A percentile compares a stretch with the other conserved stretches of the same genome.
Conservation (phyloP, 805 yeast species). For the Ogataea nitratoaversa region DNA sequence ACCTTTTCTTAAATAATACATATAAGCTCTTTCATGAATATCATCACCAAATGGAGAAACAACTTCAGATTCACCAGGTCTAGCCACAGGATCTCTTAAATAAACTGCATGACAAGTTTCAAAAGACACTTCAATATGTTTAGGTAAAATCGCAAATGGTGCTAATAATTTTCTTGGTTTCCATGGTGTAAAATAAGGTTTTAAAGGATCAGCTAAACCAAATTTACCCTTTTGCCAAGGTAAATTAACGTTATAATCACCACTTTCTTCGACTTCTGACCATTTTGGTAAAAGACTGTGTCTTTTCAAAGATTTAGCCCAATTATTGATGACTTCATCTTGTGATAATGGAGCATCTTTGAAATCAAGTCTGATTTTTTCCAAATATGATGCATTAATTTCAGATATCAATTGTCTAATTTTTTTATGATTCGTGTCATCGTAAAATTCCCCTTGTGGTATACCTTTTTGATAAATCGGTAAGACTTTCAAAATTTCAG, state of each 20-base stretch:
- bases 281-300: conserved; percentile 38
- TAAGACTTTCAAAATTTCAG: conserved; percentile 44
- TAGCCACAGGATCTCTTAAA: conserved; percentile 92
- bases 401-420: conserved; percentile 31
- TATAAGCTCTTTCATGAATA: conserved; percentile 88
- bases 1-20: conserved; percentile 84
- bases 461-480: conserved; percentile 29
- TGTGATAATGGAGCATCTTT: conserved; percentile 23
- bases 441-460: conserved; percentile 25
- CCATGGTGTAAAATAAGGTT: conserved; percentile 96
- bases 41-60: conserved; percentile 81
- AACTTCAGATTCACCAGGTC: conserved; percentile 96
- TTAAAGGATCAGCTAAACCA: conserved; percentile 74
- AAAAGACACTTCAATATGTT: conserved; percentile 86
- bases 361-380: conserved; percentile 28
- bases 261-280: conserved; percentile 30
- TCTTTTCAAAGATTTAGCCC: conserved; percentile 44
- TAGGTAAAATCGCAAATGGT: conserved; percentile 87
- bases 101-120: conserved; percentile 95
- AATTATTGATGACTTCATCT: conserved; percentile 30
- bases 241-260: conserved; percentile 42
- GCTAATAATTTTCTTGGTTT: conserved; percentile 89
- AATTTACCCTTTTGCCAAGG: conserved; percentile 82
- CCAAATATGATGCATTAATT: conserved; percentile 29
- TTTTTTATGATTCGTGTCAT: conserved; percentile 29